Percentiles rank a stretch among this genome's conserved stretches.
phyloP scores from a whole-genome alignment of 1,284 basidiomycete genomes.

The Cryptococcus sp. region DNA sequence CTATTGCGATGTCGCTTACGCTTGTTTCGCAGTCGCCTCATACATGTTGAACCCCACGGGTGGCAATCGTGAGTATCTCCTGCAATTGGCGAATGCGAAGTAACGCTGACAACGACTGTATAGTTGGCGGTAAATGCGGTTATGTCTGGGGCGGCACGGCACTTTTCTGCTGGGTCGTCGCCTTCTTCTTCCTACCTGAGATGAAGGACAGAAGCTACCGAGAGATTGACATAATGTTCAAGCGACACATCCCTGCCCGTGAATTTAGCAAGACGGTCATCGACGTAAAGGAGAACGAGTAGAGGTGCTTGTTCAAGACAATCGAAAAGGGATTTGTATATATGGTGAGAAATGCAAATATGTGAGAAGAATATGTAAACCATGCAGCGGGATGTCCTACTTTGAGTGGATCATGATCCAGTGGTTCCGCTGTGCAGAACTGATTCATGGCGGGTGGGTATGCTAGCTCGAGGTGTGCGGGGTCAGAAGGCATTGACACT shows the following conservation, averaged over 20 bases:
- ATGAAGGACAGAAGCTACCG: conserved; percentile 47
- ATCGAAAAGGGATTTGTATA: no score
- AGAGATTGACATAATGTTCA: conserved; percentile 50
- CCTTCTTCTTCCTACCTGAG: conserved; percentile 52
- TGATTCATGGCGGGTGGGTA: no score
- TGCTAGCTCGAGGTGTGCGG: no score
- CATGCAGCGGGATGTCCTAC: no score
- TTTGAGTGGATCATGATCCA: no score
- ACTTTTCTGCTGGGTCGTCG: conserved; percentile 16
- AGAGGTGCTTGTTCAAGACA: not conserved
- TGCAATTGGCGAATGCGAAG: not conserved
- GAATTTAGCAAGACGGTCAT: conserved; percentile 46
- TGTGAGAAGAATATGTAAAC: no score
- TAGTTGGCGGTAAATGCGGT: conserved; percentile 40
- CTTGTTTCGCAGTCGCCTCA: conserved; percentile 20
- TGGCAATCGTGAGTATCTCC: conserved; percentile 22
- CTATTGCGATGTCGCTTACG: not conserved
- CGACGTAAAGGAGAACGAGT: conserved; percentile 30
- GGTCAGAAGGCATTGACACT: no score
- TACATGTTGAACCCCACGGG: conserved; percentile 42
- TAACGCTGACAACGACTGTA: conserved; percentile 2
- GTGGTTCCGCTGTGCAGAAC: no score
- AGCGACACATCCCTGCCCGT: conserved; percentile 39
- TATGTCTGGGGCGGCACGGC: conserved; percentile 52
- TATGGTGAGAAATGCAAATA: no score